A percentile compares a stretch with the other conserved stretches of the same genome.
Evolutionary conservation across 495 filamentous ascomycete genomes (phyloP).

Genomic region (Aspergillus egyptiacus): DNA sequence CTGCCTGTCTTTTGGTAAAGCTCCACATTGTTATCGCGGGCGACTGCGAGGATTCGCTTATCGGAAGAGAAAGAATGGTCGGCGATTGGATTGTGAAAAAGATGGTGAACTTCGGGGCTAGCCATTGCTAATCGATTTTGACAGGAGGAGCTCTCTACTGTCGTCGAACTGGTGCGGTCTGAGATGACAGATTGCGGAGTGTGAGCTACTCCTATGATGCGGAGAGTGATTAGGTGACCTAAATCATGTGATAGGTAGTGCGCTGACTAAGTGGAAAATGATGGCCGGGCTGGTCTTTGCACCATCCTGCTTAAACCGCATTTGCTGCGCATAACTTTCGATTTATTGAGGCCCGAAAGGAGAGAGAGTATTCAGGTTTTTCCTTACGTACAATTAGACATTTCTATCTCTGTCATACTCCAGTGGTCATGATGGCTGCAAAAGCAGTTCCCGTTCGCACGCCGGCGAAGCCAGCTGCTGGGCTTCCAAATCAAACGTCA

Average conservation of each 20-base stretch:
- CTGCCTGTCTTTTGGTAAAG: slow-evolving; percentile 70
- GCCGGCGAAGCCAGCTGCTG: slow-evolving; percentile 31
- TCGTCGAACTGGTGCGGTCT: slow-evolving; percentile 35
- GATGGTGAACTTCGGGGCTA: slow-evolving; percentile 84
- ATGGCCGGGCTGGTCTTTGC: not conserved
- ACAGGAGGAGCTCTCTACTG: slow-evolving; percentile 99
- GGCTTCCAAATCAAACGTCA: slow-evolving; percentile 68
- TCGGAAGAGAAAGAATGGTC: slow-evolving; percentile 98
- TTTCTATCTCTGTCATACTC: not conserved
- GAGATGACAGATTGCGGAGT: slow-evolving; percentile 1
- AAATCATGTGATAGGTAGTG: slow-evolving; percentile 18
- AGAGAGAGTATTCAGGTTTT: not conserved
- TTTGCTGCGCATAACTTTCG: not conserved
- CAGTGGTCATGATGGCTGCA: slow-evolving; percentile 33
- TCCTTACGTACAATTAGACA: not conserved
- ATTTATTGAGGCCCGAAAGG: not conserved
- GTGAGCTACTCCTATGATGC: not conserved
- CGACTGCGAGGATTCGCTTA: slow-evolving; percentile 80
- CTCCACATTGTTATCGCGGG: slow-evolving; percentile 85
- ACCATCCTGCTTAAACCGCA: not conserved
- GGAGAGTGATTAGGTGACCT: slow-evolving; percentile 18
- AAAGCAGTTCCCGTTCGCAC: slow-evolving; percentile 31
- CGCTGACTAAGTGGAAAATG: not conserved
- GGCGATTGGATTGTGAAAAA: slow-evolving; percentile 92
- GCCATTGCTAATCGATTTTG: slow-evolving; percentile 62